Evolutionary conservation across 2,329 filamentous ascomycete genomes (phyloP), one percentile per base, ranked within the genome.

Genomic region (Ophiostoma triangulosporum): DNA sequence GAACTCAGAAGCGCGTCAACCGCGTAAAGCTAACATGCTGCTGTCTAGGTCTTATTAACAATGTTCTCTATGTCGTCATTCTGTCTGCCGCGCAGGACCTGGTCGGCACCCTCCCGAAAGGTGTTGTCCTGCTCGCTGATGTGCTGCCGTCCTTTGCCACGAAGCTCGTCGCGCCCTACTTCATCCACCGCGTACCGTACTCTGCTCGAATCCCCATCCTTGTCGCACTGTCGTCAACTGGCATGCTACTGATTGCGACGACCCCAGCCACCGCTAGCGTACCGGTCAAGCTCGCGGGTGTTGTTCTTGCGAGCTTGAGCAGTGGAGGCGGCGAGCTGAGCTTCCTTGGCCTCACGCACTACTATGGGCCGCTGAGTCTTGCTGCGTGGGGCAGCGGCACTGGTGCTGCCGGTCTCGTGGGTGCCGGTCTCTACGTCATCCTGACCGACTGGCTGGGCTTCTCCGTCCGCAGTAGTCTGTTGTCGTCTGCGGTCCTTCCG

Each of bases 21-120:
- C n/a, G 2, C 20, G 22, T n/a, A 9, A 38, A 22, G 3, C 31
- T 45, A 12, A 50, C 24, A 45, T 24, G 20, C 24, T 22, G 35
- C 9, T 12, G 29, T 63, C 12, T 26, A 46, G 43, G 88, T 51
- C 72, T 93, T 17, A 93, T 97, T 66, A 97, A 98, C 70, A 97
- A 97, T 71, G 88, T 97, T 61, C 85, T 96, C 70, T 97, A 96
- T 69, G 91, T 97, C 54, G 87, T 97, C 66, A 93, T 97, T 65
- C 84, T 98, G 63, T 94, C 89, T 29, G 87, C 93, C 33, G 93
- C 93, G 3, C 86, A 96, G 62, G 93, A 98, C 64, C 86, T 98
- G 57, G 93, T 97, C 61, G 91, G 91, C 33, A 67, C 74, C 59
- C 76, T 96, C 1, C 93, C 93, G 50, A 97, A 97, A 68, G 88